Base-by-base conservation (phyloP, 139 green algal genomes). In the Yamagishiella unicocca region DNA sequence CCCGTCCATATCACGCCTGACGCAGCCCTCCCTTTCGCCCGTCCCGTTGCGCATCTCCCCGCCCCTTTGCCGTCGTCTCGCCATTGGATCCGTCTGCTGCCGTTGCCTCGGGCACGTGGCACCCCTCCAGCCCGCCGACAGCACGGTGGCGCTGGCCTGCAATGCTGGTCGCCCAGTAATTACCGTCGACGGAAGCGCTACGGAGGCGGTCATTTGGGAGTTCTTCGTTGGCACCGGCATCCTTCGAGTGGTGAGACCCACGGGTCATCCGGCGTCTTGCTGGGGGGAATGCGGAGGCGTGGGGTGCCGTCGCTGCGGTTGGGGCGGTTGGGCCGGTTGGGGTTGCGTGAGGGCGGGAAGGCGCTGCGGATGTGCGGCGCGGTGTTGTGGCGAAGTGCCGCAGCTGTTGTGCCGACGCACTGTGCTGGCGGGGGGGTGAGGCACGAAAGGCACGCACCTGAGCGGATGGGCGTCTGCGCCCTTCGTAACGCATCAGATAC, bases 121-220 rank as follows among this genome's bases (percentile, higher is more conserved):
- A 1, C 12, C 4, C 46, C 50, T 19, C 50, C 76, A 73, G 55
- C 38, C 77, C 6, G 40, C 40, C 2, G 27, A 40, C 25, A 22
- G 17, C 27, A 84, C 77, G 9, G 38, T 73, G 38, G 77, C 38
- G 1, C 5, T 84, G 35, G 2, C 24, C 10, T 84, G 77, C 42
- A 31, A 33, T 27, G 62, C 2, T 3, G 77, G 54, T 40, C 55
- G 58, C 29, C 27, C 38, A 25, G 77, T 84, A 27, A 24, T 84
- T 22, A 6, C 35, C 14, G 77, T 74, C 10, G 77, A 73, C 40
- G 77, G 58, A 27, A n/a, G 21, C 37, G 38, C 12, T 43, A 64
- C 1, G 17, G 77, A 84, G 37, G 77, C 27, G 0, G 77, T 73
- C 5, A n/a, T 84, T 12, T 84, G 77, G 77, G 77, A 84, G 77